These are phyloP conservation scores for Quercus alba DNA, from an alignment of 306 rosid genomes.

Conservation along the genomic window DNA sequence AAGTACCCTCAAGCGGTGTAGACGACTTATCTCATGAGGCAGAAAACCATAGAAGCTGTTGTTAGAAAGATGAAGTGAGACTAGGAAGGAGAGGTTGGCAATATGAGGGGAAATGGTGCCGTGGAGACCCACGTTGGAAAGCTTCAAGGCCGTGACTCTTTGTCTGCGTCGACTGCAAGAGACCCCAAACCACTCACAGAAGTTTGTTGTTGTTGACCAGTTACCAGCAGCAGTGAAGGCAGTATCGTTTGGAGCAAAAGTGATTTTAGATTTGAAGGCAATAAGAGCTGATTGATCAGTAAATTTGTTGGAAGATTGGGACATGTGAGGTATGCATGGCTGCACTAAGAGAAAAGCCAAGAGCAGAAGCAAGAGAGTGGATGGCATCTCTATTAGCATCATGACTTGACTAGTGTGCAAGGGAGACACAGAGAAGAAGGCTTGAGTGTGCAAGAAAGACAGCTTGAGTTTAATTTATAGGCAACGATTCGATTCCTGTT, in stretches of 20 bases:
- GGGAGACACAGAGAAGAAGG: neutral
- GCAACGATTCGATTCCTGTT: too few species aligned
- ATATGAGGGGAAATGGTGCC: slow-evolving; percentile 1
- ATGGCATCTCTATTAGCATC: neutral
- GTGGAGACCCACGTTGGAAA: neutral
- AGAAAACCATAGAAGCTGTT: neutral
- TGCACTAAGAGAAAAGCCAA: neutral
- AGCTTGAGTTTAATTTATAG: too few species aligned
- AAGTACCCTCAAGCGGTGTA: neutral
- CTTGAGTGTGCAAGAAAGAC: too few species aligned
- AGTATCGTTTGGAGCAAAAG: neutral
- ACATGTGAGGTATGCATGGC: neutral
- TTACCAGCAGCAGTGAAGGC: neutral
- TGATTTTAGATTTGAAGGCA: neutral
- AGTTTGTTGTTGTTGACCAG: neutral
- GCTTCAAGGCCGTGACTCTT: neutral
- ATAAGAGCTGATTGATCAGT: neutral
- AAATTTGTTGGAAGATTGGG: neutral
- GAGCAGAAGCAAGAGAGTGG: neutral
- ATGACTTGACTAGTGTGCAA: neutral
- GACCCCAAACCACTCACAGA: neutral
- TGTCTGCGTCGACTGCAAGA: neutral
- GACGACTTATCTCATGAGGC: neutral
- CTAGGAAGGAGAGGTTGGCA: neutral
- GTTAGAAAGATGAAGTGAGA: neutral